Conservation (phyloP, 1,139 yeast genomes). For the Saccharomyces hybrid region DNA sequence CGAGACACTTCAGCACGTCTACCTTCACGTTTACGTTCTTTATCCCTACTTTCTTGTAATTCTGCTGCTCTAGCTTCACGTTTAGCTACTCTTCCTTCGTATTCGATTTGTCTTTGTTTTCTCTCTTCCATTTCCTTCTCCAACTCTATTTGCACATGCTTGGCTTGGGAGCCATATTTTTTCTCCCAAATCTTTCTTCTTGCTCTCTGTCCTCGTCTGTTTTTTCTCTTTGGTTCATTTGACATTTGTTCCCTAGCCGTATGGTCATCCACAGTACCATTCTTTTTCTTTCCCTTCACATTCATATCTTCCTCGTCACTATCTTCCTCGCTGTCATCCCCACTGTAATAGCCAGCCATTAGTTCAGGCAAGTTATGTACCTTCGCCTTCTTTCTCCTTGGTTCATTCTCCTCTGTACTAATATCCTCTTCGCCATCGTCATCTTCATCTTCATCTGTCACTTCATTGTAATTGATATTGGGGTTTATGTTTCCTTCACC, state of each 20-base stretch:
- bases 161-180: constrained; percentile 80
- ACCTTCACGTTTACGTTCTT: constrained; percentile 22
- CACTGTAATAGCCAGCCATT: constrained; percentile 73
- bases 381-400: constrained; percentile 18
- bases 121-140: constrained; percentile 48
- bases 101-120: constrained; percentile 54
- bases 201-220: constrained; percentile 94
- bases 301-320: constrained; percentile 48
- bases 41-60: constrained; percentile 25
- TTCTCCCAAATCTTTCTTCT: constrained; percentile 94
- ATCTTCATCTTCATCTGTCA: constrained; percentile 43
- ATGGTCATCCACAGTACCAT: background rate
- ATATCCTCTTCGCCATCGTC: constrained; percentile 30
- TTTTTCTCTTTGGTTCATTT: constrained; percentile 49
- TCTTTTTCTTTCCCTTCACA: background rate
- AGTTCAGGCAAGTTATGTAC: constrained; percentile 54
- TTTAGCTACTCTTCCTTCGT: constrained; percentile 64
- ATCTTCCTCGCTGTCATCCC: constrained; percentile 48
- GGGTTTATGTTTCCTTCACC: constrained; percentile 32
- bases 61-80: constrained; percentile 48
- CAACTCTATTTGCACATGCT: constrained; percentile 63
- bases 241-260: constrained; percentile 43
- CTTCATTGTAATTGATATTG: constrained; percentile 44
- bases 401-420: constrained; percentile 36
- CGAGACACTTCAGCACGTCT: constrained; percentile 31